Base-by-base conservation (phyloP, 495 filamentous ascomycete genomes). In the Penicillium bialowiezense region DNA sequence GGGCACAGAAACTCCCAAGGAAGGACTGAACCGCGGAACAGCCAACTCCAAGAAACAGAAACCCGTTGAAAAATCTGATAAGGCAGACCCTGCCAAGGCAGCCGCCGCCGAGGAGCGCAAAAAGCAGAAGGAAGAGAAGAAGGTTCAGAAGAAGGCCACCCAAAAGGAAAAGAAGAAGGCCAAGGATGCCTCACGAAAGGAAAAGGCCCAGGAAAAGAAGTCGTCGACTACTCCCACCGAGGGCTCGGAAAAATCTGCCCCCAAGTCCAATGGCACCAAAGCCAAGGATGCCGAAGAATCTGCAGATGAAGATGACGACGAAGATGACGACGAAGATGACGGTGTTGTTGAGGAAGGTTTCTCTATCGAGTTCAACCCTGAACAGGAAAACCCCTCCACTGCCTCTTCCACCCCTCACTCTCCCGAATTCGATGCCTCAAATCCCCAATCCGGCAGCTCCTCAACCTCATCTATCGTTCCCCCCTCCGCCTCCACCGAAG, bases 391-490 rank as follows among this genome's bases (percentile, higher is more conserved):
- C 7, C 59, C 67, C 14, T 72, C 63, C 7, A 75, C 77, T 36
- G 69, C 71, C 35, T 76, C 79, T 9, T 80, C 84, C 35, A 63
- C 73, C 21, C 76, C 80, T 14, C 68, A 80, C 36, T 89, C 88
- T 5, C 81, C 86, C 9, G 70, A 65, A 14, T 88, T 87, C 58
- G 85, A 91, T 58, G 70, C 73, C 52, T 74, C 77, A 26, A 73
- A 74, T 40, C 57, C 67, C 17, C 71, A 82, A 47, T 88, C 87
- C 39, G 78, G 78, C 52, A 84, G 78, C 42, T 89, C 87, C 32
- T 89, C 87, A 14, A 80, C 86, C 54, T 89, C 86, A 23, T 89
- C 86, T 14, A 74, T 86, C 41, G 66, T 82, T 7, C 78, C 85
- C 12, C 80, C 81, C 26, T 76, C 78, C 47, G 50, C 62, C 40